Evolutionary conservation across 2,329 filamentous ascomycete genomes (phyloP), one percentile per base, ranked within the genome.

Genomic region (Chaetomiaceae sp.): DNA sequence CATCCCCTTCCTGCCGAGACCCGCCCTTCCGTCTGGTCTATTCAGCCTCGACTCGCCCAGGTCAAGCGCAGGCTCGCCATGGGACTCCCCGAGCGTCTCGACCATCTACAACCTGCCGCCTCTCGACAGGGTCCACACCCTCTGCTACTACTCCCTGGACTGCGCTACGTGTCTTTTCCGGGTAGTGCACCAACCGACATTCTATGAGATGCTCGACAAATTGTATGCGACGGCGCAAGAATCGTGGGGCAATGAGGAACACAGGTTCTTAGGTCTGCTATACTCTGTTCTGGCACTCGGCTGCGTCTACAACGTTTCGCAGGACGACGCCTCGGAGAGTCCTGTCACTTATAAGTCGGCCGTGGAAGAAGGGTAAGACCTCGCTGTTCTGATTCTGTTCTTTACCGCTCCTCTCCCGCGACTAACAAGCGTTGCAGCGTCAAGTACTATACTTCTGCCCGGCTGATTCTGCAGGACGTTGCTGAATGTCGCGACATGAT

Each of bases 161-260:
- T 77, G 73, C 49, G 78, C 75, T 8, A 81, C 76, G 2, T 77
- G 75, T 49, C 65, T 82, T 1, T 65, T 80, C 18, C 79, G 86
- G 30, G 83, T 91, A 46, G 78, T 95, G 5, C 89, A 96, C 60
- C 73, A 86, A 40, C 90, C 90, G 0, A 80, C 80, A 0, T 96
- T 95, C 62, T 88, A 85, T 66, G 75, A 78, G 48, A 81, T 79
- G 58, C 76, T 95, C 52, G 83, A 95, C 55, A 76, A 76, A 45
- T 74, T 96, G 32, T 96, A 95, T 64, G 79, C 84, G 53, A 80
- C 73, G 18, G 72, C 84, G 1, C 70, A 76, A 9, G 78, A 85
- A 18, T 74, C 72, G 42, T 79, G 80, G 55, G 75, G 73, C 6
- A 76, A 78, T 43, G 78, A 82, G 40, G 84, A 88, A 52, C 77